These are phyloP conservation scores for Actinomucor elegans DNA, from an alignment of 371 early-diverging fungal genomes.

Conservation along the genomic window DNA sequence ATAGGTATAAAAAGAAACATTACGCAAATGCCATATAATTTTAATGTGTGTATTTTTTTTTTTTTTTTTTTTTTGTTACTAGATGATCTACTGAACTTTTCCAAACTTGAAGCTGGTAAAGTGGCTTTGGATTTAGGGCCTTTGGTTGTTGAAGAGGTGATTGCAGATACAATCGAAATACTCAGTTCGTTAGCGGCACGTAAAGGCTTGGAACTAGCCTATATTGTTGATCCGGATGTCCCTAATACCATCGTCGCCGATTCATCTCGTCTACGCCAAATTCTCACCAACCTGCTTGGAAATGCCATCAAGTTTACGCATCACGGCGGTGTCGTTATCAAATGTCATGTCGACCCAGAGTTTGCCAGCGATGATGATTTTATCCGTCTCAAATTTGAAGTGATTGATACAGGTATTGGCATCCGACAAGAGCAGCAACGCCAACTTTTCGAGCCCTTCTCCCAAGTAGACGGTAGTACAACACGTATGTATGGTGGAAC, in stretches of 20 bases:
- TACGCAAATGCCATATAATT: too few species aligned
- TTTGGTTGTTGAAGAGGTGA: constrained; percentile 53
- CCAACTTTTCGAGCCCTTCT: constrained; percentile 59
- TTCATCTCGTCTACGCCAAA: constrained; percentile 47
- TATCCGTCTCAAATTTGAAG: constrained; percentile 45
- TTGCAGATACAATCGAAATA: constrained; percentile 55
- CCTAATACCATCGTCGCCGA: constrained; percentile 45
- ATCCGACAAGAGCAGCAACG: constrained; percentile 55
- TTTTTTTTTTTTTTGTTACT: not conserved
- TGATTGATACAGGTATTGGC: constrained; percentile 66
- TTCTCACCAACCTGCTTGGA: constrained; percentile 50
- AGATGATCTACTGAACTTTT: constrained; percentile 54
- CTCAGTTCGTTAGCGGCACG: constrained; percentile 51
- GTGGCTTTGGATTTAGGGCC: constrained; percentile 50
- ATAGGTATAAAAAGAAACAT: constrained; percentile 43
- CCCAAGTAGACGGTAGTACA: constrained; percentile 62
- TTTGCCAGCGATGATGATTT: constrained; percentile 1
- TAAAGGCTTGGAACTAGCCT: constrained; percentile 53
- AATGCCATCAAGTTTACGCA: constrained; percentile 73
- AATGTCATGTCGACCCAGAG: constrained; percentile 32
- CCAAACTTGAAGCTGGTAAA: constrained; percentile 55
- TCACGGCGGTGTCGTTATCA: constrained; percentile 55
- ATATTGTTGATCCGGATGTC: constrained; percentile 47
- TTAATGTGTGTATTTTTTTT: not conserved
- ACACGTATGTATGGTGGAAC: constrained; percentile 65